These are phyloP conservation scores for Fusarium paranaense DNA, from an alignment of 2,329 filamentous ascomycete genomes.

Conservation along the genomic window DNA sequence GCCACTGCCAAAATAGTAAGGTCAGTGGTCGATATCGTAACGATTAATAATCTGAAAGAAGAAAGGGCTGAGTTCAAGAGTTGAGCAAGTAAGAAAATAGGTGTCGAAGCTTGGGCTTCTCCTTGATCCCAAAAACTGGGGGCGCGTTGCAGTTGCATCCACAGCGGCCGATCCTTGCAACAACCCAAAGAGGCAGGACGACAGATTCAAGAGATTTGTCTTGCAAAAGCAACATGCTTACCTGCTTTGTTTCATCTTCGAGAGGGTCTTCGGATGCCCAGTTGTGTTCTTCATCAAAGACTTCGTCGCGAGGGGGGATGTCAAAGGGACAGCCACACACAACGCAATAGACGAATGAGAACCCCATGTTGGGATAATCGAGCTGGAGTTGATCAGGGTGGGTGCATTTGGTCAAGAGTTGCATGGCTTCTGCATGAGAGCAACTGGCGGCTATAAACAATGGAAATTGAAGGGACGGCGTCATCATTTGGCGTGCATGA, in stretches of 20 bases:
- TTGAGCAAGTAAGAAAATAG: not conserved
- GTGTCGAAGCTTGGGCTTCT: not conserved
- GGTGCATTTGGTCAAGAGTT: not conserved
- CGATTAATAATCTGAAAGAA: not conserved
- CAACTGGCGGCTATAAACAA: not conserved
- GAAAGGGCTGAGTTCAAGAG: not conserved
- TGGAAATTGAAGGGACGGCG: slow-evolving; percentile 1
- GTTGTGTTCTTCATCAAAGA: not conserved
- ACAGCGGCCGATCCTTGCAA: slow-evolving; percentile 8
- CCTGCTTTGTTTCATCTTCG: slow-evolving; percentile 12
- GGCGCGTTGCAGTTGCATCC: not conserved
- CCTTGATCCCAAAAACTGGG: not conserved
- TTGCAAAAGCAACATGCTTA: not conserved
- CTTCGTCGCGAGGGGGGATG: not conserved
- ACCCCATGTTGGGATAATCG: not conserved
- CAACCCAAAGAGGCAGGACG: not conserved
- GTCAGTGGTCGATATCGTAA: not conserved
- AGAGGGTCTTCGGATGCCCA: not conserved
- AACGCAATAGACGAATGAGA: slow-evolving; percentile 2
- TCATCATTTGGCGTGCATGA: not conserved
- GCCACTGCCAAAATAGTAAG: not conserved
- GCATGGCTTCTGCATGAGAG: not conserved
- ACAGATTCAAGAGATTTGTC: not conserved
- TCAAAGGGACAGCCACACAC: slow-evolving; percentile 18
- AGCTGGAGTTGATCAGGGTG: not conserved